These are phyloP conservation scores for Suillus spraguei DNA, from an alignment of 768 basidiomycete genomes.

Conservation along the genomic window DNA sequence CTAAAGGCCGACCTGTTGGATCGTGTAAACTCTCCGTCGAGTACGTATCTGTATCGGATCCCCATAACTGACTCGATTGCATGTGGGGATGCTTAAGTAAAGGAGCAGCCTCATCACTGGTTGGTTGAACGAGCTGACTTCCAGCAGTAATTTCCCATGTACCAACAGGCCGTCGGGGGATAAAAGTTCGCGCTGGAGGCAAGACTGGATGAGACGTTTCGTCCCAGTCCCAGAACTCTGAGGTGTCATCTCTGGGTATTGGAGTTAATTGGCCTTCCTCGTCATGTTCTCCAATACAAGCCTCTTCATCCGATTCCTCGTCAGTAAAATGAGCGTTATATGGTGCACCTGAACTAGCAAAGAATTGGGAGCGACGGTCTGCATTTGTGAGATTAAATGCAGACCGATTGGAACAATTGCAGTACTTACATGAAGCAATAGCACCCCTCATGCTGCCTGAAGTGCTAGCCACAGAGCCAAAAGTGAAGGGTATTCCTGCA, in stretches of 20 bases:
- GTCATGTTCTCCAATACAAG: slow-evolving; percentile 20
- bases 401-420: background rate
- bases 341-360: slow-evolving; percentile 61
- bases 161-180: background rate
- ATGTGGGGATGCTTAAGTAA: slow-evolving; percentile 37
- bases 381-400: slow-evolving; percentile 11
- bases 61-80: background rate
- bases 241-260: slow-evolving; percentile 16
- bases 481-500: slow-evolving; percentile 35
- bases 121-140: background rate
- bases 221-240: slow-evolving; percentile 26
- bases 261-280: slow-evolving; percentile 10
- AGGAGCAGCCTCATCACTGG: slow-evolving; percentile 36
- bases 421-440: slow-evolving; percentile 58
- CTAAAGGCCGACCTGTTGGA: slow-evolving; percentile 6
- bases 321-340: slow-evolving; percentile 46
- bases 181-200: slow-evolving; percentile 1
- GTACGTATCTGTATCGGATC: background rate
- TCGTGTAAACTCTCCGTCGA: background rate
- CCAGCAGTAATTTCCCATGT: background rate
- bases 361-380: slow-evolving; percentile 74
- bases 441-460: slow-evolving; percentile 52
- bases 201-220: slow-evolving; percentile 11
- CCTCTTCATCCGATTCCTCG: slow-evolving; percentile 35
- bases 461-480: slow-evolving; percentile 51